Percentiles rank a stretch among this genome's conserved stretches.
These are phyloP conservation scores for Sphagnum tenellum DNA, from an alignment of 225 moss, liverwort and hornwort species.

Conservation along the genomic window DNA sequence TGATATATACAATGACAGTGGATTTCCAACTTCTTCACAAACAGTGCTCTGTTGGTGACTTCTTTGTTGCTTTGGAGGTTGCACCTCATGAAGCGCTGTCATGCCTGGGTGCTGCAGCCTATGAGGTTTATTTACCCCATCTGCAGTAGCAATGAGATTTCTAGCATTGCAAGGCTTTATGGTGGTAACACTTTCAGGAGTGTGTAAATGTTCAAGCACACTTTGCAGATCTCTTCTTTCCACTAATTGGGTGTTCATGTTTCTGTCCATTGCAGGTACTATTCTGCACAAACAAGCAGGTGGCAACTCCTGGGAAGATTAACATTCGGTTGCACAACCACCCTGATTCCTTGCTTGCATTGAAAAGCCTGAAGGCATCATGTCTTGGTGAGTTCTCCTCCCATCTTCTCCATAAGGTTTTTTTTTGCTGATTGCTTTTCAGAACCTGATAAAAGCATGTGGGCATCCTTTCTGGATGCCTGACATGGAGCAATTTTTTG, in stretches of 20 bases:
- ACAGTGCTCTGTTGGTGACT: constrained; percentile 31
- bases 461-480: no score
- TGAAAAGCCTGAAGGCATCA: constrained; percentile 84
- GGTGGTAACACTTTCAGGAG: no score
- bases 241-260: neutral
- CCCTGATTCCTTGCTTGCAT: constrained; percentile 67
- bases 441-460: no score
- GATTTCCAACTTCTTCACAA: constrained; percentile 63
- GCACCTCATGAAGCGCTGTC: constrained; percentile 75
- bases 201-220: no score
- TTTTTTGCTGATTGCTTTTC: no score
- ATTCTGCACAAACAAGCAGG: constrained; percentile 44
- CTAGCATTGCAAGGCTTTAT: no score
- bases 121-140: constrained; percentile 35
- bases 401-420: no score
- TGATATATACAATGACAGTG: constrained; percentile 38
- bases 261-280: constrained; percentile 35
- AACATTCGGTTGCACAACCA: constrained; percentile 74
- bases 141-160: no score
- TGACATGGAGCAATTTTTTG: no score
- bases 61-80: constrained; percentile 42
- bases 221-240: neutral
- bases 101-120: constrained; percentile 84
- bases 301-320: constrained; percentile 51
- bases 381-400: constrained; percentile 45